Percentiles rank a stretch among this genome's conserved stretches.
Conservation (phyloP, 2,329 filamentous ascomycete species). For the Aspergillus fijiensis region DNA sequence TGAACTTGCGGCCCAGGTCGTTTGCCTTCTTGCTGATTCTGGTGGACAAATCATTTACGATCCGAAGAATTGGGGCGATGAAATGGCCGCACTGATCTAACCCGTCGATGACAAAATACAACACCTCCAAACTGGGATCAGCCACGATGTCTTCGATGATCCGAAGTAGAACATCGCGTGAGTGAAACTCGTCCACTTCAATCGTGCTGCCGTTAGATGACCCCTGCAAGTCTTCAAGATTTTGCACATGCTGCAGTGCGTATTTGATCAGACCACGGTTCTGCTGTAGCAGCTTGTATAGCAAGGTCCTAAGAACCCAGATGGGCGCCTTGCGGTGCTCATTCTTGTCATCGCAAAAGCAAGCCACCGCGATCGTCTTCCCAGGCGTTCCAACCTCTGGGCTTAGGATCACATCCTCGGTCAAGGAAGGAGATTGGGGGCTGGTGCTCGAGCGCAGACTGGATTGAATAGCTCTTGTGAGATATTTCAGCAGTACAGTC, state of each 20-base stretch:
- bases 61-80: background rate
- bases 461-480: background rate
- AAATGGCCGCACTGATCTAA: background rate
- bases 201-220: background rate
- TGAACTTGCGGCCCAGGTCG: background rate
- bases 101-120: conserved; percentile 2
- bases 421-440: background rate
- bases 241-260: background rate
- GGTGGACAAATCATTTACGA: background rate
- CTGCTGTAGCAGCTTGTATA: background rate
- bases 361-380: background rate
- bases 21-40: background rate
- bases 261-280: background rate
- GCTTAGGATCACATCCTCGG: background rate
- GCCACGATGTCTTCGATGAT: background rate
- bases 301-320: conserved; percentile 1
- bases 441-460: background rate
- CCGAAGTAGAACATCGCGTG: background rate
- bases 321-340: background rate
- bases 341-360: conserved; percentile 3
- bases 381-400: background rate
- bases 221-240: background rate
- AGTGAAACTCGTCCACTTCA: background rate
- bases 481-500: background rate
- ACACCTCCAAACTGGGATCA: background rate